phyloP scores from a whole-genome alignment of 2,329 filamentous ascomycete species.

The Chaetomium sp. region DNA sequence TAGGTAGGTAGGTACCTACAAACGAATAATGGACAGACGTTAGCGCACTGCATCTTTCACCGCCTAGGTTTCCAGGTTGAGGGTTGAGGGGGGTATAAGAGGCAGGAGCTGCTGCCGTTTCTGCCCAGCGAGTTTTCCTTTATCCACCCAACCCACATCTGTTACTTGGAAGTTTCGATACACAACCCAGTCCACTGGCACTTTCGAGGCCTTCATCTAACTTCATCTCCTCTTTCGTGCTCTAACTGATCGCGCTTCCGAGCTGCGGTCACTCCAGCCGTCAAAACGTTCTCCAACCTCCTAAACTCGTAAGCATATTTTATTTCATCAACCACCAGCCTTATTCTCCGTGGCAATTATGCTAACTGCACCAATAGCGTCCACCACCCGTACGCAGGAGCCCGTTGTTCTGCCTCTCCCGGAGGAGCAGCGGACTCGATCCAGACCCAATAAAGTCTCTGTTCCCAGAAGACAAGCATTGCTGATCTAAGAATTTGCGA shows the following conservation, averaged over 20 bases:
- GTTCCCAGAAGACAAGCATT: conserved; percentile 36
- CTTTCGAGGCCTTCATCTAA: background rate
- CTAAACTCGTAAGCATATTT: conserved; percentile 78
- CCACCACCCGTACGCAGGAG: conserved; percentile 95
- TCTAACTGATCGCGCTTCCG: conserved; percentile 56
- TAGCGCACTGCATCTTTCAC: conserved; percentile 21
- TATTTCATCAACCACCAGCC: background rate
- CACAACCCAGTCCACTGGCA: background rate
- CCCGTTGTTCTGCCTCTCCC: conserved; percentile 87
- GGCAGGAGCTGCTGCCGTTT: conserved; percentile 13
- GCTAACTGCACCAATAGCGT: conserved; percentile 56
- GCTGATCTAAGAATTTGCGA: conserved; percentile 31
- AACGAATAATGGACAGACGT: background rate
- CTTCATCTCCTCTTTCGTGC: conserved; percentile 17
- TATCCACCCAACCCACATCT: conserved; percentile 4
- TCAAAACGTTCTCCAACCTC: conserved; percentile 98
- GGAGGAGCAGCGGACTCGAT: conserved; percentile 76
- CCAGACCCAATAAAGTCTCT: conserved; percentile 56
- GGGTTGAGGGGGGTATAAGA: conserved; percentile 25
- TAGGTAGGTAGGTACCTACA: background rate
- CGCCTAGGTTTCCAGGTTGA: conserved; percentile 18
- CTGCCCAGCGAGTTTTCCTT: conserved; percentile 17
- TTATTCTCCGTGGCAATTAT: background rate
- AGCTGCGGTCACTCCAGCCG: conserved; percentile 64
- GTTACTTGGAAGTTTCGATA: background rate